phyloP scores from a whole-genome alignment of 768 basidiomycete species.

The Xerocomus brunneocitrinus region DNA sequence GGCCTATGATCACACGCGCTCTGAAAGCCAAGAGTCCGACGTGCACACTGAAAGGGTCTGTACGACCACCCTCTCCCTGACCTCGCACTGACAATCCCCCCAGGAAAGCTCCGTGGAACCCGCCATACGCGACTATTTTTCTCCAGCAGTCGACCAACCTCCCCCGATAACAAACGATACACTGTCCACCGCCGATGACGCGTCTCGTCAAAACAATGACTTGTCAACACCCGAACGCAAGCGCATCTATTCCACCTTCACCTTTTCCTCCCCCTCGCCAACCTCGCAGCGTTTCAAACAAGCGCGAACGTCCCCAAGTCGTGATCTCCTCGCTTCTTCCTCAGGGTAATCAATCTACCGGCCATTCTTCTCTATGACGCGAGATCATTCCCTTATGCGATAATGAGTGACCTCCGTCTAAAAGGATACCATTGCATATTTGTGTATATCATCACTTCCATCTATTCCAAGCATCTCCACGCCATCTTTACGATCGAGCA shows the following conservation, averaged over 20 bases:
- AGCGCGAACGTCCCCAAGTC: slow-evolving; percentile 32
- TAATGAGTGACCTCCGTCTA: slow-evolving; percentile 7
- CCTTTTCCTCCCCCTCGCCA: slow-evolving; percentile 71
- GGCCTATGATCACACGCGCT: slow-evolving; percentile 52
- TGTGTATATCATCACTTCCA: slow-evolving; percentile 32
- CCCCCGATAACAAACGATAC: slow-evolving; percentile 32
- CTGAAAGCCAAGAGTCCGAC: slow-evolving; percentile 37
- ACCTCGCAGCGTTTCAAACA: slow-evolving; percentile 51
- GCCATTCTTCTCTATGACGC: background rate
- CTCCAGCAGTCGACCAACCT: slow-evolving; percentile 14
- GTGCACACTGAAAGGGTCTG: slow-evolving; percentile 47
- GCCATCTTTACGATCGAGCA: slow-evolving; percentile 23
- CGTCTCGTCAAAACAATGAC: slow-evolving; percentile 61
- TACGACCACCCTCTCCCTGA: slow-evolving; percentile 6
- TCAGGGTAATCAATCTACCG: slow-evolving; percentile 15
- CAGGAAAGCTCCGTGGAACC: slow-evolving; percentile 56
- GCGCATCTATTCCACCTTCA: slow-evolving; percentile 69
- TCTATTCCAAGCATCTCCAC: slow-evolving; percentile 29
- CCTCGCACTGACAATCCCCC: background rate
- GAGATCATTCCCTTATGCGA: slow-evolving; percentile 1
- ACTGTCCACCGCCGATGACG: slow-evolving; percentile 36
- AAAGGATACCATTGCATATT: slow-evolving; percentile 30
- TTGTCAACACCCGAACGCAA: slow-evolving; percentile 75
- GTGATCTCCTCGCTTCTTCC: slow-evolving; percentile 18
- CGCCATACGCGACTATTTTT: slow-evolving; percentile 52